Conservation (phyloP, 2,329 filamentous ascomycete genomes). For the Penicillium fuscoglaucum region DNA sequence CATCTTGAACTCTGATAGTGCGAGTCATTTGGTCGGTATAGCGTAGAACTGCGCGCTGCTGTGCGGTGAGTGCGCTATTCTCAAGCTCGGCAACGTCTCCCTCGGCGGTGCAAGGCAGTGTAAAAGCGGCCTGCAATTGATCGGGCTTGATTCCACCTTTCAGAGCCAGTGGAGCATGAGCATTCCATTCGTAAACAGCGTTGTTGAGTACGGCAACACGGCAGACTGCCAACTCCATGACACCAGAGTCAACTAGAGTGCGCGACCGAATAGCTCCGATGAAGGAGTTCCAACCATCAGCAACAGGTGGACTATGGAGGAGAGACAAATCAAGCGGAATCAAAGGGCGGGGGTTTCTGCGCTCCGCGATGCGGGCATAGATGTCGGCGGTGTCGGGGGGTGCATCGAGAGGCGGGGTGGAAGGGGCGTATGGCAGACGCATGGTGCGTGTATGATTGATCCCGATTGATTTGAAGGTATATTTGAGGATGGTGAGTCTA, state of each 20-base stretch:
- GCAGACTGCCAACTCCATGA: constrained; percentile 77
- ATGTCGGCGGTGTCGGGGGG: constrained; percentile 27
- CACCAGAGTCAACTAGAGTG: constrained; percentile 47
- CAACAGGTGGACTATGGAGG: constrained; percentile 71
- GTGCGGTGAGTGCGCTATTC: constrained; percentile 50
- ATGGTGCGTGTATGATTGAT: constrained; percentile 18
- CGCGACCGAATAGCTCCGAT: constrained; percentile 55
- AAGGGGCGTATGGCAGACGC: constrained; percentile 28
- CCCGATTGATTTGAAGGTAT: background rate
- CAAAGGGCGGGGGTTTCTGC: constrained; percentile 61
- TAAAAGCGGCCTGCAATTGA: constrained; percentile 55
- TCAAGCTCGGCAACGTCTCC: constrained; percentile 33
- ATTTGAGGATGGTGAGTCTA: background rate
- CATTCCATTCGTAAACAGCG: constrained; percentile 82
- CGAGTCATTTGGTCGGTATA: constrained; percentile 84
- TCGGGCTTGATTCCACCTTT: constrained; percentile 37
- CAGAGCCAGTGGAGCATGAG: constrained; percentile 68
- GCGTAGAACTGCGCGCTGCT: constrained; percentile 66
- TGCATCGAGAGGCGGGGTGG: constrained; percentile 23
- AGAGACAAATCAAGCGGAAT: constrained; percentile 74
- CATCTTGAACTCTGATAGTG: constrained; percentile 66
- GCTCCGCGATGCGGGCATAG: constrained; percentile 30
- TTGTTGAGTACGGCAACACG: constrained; percentile 76
- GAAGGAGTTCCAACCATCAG: constrained; percentile 67
- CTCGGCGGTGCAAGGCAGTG: constrained; percentile 51